A percentile compares a stretch with the other conserved stretches of the same genome.
Evolutionary conservation across 2,329 filamentous ascomycete species (phyloP).

Genomic region (Dothistroma septosporum): DNA sequence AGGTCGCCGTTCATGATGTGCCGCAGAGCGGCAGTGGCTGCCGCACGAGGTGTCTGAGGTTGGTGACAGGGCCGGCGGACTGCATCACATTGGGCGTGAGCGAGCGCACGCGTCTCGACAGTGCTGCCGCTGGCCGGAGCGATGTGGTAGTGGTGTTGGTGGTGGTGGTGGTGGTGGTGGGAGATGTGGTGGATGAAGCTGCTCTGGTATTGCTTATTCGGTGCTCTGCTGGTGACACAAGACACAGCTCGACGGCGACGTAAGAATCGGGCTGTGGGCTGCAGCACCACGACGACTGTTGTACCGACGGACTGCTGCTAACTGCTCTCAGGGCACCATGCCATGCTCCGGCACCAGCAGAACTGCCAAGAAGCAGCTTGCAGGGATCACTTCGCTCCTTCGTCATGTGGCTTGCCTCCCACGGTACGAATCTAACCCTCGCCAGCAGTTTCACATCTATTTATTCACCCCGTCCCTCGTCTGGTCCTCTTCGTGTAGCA

Average conservation of each 20-base stretch:
- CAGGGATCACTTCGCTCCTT: neutral
- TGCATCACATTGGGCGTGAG: neutral
- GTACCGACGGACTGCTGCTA: neutral
- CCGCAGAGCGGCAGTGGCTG: constrained; percentile 8
- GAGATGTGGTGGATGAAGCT: neutral
- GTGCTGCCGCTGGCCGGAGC: neutral
- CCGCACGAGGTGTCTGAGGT: neutral
- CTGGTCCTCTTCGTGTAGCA: neutral
- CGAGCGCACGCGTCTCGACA: neutral
- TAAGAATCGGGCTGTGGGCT: neutral
- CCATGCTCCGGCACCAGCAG: neutral
- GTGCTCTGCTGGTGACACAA: neutral
- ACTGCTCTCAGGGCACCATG: neutral
- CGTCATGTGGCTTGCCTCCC: neutral
- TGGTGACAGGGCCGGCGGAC: neutral
- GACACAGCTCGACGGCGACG: neutral
- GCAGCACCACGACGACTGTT: neutral
- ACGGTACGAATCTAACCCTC: neutral
- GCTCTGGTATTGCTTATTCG: neutral
- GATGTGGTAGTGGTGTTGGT: neutral
- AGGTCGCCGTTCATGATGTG: constrained; percentile 81
- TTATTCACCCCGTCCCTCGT: neutral
- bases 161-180: neutral
- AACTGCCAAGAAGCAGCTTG: neutral
- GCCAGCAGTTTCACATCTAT: neutral